A percentile compares a stretch with the other conserved stretches of the same genome.
Evolutionary conservation across 2,329 filamentous ascomycete genomes (phyloP).

Genomic region (Cercospora sp.): DNA sequence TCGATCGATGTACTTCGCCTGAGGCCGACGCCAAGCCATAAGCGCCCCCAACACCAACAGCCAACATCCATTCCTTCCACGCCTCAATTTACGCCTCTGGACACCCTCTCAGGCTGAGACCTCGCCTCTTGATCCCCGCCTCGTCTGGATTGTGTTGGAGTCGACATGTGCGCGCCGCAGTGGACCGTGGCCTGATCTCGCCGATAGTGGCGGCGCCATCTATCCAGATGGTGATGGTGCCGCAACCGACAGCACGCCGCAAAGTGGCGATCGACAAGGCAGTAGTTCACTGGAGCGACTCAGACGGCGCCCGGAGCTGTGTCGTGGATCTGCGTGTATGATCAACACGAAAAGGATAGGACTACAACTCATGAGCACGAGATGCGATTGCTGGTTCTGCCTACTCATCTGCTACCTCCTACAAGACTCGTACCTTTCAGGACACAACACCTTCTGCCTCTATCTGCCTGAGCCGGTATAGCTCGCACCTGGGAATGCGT

Average conservation of each 20-base stretch:
- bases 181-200: neutral
- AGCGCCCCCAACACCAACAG: slow-evolving; percentile 10
- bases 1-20: neutral
- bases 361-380: neutral
- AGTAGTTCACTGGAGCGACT: neutral
- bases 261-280: neutral
- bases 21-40: neutral
- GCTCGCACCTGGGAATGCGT: neutral
- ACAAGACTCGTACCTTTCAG: too few relatives aligned
- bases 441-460: neutral
- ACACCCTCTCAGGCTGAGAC: neutral
- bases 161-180: neutral
- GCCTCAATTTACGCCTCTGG: slow-evolving; percentile 4
- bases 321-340: neutral
- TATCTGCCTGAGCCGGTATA: neutral
- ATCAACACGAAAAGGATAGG: neutral
- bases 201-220: neutral
- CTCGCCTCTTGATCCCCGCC: slow-evolving; percentile 9
- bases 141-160: neutral
- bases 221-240: neutral
- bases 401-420: neutral
- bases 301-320: neutral
- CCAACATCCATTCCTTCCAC: slow-evolving; percentile 9
- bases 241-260: neutral
- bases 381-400: neutral